A percentile compares a stretch with the other conserved stretches of the same genome.
Evolutionary conservation across 1,284 basidiomycete species (phyloP).

Genomic region (Mycena sp.): DNA sequence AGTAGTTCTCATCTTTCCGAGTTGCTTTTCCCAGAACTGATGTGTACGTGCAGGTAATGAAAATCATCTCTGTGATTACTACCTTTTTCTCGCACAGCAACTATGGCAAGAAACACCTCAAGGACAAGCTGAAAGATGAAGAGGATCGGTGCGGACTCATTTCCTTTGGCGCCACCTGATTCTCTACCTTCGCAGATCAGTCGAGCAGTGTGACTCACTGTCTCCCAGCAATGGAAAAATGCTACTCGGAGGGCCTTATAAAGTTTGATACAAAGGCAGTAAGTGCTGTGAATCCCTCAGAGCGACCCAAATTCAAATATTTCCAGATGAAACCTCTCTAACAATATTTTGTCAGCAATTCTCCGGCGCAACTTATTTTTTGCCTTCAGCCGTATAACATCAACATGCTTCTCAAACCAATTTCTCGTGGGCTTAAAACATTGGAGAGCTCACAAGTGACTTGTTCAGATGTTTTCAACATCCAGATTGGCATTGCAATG

Average conservation of each 20-base stretch:
- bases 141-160: slow-evolving; percentile 20
- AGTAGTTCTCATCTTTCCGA: not conserved
- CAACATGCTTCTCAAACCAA: slow-evolving; percentile 16
- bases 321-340: slow-evolving; percentile 4
- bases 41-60: not conserved
- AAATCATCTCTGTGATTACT: slow-evolving; percentile 7
- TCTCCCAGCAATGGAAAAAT: slow-evolving; percentile 15
- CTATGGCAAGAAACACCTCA: slow-evolving; percentile 25
- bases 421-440: too few species aligned
- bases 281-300: not conserved
- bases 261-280: slow-evolving; percentile 22
- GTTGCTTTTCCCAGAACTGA: not conserved
- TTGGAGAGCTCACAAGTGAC: too few species aligned
- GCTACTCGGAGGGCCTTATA: not conserved
- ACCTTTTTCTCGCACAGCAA: slow-evolving; percentile 26
- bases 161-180: slow-evolving; percentile 16
- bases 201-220: slow-evolving; percentile 22
- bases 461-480: too few species aligned
- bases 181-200: slow-evolving; percentile 23
- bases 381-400: slow-evolving; percentile 3
- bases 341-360: not conserved
- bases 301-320: not conserved
- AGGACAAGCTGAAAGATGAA: slow-evolving; percentile 17
- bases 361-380: not conserved
- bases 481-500: slow-evolving; percentile 11